Base-by-base conservation (phyloP, 768 basidiomycete species). In the Leucocoprinus leucothites region DNA sequence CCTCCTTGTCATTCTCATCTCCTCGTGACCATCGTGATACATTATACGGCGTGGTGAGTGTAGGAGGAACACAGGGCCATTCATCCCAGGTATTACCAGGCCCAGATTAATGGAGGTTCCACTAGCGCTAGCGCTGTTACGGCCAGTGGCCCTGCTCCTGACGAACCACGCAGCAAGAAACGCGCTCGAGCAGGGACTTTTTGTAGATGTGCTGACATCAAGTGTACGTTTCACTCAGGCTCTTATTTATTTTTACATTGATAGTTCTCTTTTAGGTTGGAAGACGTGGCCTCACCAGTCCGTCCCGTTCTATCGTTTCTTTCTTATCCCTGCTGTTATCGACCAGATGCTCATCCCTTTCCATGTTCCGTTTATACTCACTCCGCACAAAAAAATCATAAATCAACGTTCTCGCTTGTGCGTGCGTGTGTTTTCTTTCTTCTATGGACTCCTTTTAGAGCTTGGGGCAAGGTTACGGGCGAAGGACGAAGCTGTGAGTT, bases 111-210 rank as follows among this genome's bases (percentile, higher is more conserved):
- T n/a, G 16, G 6, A 6, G 31, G 9, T 38, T 13, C 38, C 16
- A n/a, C 38, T 11, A 38, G 5, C 6, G 38, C 9, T 53, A 14
- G 25, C 6, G 31, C 11, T 31, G 54, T 16, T 53, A 14, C 42
- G n/a, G n/a, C n/a, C n/a, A n/a, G n/a, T 11, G 14, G 36, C 28
- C 41, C 35, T 41, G 25, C 24, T n/a, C 61, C 28, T n/a, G 86
- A 87, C 48, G 88, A 89, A 63, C 73, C 80, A 48, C 80, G 88
- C 60, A 89, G 91, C 46, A 90, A 85, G 75, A 94, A 94, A 70
- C 76, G 92, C 45, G 88, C 91, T 45, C 77, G 90, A 61, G 92
- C 92, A 26, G 91, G 69, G 92, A 94, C 69, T 91, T 90, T 69
- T 71, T 93, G 62, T 91, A 61, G 61, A 47, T 36, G 24, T 13